Evolutionary conservation across 164 flowering plant genomes (phyloP).

Genomic region (Nymphaea thermarum): DNA sequence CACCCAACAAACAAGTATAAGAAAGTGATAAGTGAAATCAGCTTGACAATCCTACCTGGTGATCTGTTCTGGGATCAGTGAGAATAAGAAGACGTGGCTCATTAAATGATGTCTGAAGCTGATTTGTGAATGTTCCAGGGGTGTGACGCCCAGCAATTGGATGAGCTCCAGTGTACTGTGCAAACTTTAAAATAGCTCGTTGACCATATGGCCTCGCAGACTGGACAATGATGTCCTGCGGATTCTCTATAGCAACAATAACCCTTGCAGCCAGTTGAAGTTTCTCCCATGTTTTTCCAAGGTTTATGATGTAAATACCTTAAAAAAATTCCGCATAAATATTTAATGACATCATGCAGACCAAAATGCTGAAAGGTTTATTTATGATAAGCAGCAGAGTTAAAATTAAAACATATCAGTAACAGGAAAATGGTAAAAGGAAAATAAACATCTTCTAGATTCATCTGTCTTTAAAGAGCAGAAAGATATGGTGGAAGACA

Average conservation of each 20-base stretch:
- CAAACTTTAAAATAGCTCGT: conserved; percentile 79
- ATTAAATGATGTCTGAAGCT: conserved; percentile 66
- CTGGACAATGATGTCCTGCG: conserved; percentile 82
- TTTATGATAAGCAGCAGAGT: no score
- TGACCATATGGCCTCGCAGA: conserved; percentile 95
- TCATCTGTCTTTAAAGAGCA: no score
- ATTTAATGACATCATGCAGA: no score
- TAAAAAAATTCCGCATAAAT: background rate
- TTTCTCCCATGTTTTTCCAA: conserved; percentile 91
- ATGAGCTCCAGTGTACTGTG: conserved; percentile 69
- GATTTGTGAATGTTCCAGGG: conserved; percentile 87
- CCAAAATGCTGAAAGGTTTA: no score
- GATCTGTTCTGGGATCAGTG: conserved; percentile 75
- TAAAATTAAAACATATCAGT: no score
- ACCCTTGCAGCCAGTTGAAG: conserved; percentile 82
- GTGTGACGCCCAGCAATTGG: conserved; percentile 88
- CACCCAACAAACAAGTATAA: background rate
- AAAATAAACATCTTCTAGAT: no score
- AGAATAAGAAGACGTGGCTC: conserved; percentile 79
- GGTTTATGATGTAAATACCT: conserved; percentile 80
- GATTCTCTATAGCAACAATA: conserved; percentile 85
- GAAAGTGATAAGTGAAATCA: background rate
- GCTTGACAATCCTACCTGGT: conserved; percentile 18
- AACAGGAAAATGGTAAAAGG: no score
- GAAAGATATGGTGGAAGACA: no score